Percentiles rank a stretch among this genome's conserved stretches.
Conservation (phyloP, 495 filamentous ascomycete species). For the Daldinia bambusicola region DNA sequence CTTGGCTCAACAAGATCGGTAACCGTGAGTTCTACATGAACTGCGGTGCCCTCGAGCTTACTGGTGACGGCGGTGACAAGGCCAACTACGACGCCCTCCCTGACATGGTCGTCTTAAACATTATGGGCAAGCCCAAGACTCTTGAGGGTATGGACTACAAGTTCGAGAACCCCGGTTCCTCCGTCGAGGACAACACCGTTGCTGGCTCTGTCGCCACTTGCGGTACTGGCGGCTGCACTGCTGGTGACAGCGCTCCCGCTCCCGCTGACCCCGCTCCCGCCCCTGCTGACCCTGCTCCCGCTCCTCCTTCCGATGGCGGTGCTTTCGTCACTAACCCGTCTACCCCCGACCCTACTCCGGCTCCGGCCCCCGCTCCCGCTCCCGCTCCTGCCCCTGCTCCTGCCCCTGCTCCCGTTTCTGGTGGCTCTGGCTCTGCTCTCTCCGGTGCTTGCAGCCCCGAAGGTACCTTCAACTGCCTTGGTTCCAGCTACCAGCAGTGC, state of each 20-base stretch:
- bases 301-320: slow-evolving; percentile 28
- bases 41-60: slow-evolving; percentile 79
- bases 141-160: slow-evolving; percentile 56
- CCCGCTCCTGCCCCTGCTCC: slow-evolving; percentile 27
- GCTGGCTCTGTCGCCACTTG: slow-evolving; percentile 38
- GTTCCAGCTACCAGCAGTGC: slow-evolving; percentile 57
- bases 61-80: slow-evolving; percentile 60
- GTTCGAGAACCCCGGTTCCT: slow-evolving; percentile 66
- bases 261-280: slow-evolving; percentile 2
- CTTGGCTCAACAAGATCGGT: slow-evolving; percentile 91
- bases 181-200: slow-evolving; percentile 57
- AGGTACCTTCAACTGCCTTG: slow-evolving; percentile 59
- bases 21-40: slow-evolving; percentile 98
- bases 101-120: slow-evolving; percentile 83
- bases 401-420: slow-evolving; percentile 28
- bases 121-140: slow-evolving; percentile 67
- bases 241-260: slow-evolving; percentile 28
- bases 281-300: slow-evolving; percentile 5
- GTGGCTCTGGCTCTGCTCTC: slow-evolving; percentile 30
- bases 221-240: slow-evolving; percentile 31
- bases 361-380: slow-evolving; percentile 28
- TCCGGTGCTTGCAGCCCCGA: slow-evolving; percentile 53
- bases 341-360: slow-evolving; percentile 25
- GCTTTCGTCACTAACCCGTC: slow-evolving; percentile 38
- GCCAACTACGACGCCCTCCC: slow-evolving; percentile 70